Base-by-base conservation (phyloP, 345 rosid species). In the Salix caprea region DNA sequence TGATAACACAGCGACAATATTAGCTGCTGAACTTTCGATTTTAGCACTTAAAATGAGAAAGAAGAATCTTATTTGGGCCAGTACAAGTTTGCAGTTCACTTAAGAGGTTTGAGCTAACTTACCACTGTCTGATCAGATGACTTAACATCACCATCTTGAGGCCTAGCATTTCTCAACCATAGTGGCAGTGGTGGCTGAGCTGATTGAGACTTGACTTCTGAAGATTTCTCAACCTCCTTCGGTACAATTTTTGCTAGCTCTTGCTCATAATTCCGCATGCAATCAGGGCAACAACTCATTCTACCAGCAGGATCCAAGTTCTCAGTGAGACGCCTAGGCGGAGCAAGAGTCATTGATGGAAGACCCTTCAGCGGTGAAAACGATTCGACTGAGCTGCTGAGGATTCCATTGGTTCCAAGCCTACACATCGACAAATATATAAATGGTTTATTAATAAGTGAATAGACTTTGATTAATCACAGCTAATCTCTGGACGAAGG, bases 91-190 rank as follows among this genome's bases (percentile, higher is more conserved):
- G 23, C 37, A 16, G 30, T 74, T 56, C 19, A 42, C 67, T 50
- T 24, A 7, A 36, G 62, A 58, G 28, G 28, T n/a, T 58, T 58
- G 21, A 75, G 9, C 30, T 5, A 1, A 77, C 74, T 78, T 82
- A 87, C 96, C 28, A 42, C 77, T 40, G 78, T 72, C 83, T 84
- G 88, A 81, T 89, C 89, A 34, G 77, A 58, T 24, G 86, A 76
- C 69, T 83, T 79, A 18, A 40, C 69, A 54, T 78, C 85, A 60
- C 73, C 80, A 37, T 82, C 88, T 44, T 76, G 82, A 67, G 80
- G 76, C 85, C 88, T 91, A 46, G 95, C 98, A 75, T 81, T 89
- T 77, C 87, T 91, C 84, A 96, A 74, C 99, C 99, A 96, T 69
- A 74, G 87, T 34, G 94, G 97, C 81, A 88, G 84, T 60, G 82